Conservation (phyloP, 1,284 basidiomycete genomes). For the Irpex rosettiformis region DNA sequence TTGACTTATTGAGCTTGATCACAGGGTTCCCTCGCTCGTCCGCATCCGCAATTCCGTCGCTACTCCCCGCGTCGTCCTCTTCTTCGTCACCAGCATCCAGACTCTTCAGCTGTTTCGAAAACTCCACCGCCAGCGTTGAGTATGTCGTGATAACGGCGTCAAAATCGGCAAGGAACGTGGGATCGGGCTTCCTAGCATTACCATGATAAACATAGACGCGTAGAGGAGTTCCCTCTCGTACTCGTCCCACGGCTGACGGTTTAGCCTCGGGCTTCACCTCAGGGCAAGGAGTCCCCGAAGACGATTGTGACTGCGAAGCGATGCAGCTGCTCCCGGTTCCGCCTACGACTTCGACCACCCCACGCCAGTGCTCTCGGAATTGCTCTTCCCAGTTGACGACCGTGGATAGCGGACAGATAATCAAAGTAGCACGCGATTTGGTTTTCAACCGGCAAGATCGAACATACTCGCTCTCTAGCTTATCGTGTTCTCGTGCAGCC, state of each 20-base stretch:
- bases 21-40: conserved; percentile 69
- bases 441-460: conserved; percentile 72
- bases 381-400: conserved; percentile 99
- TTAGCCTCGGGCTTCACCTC: conserved; percentile 36
- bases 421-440: conserved; percentile 88
- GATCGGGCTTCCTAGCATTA: conserved; percentile 82
- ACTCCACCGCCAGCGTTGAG: conserved; percentile 93
- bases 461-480: conserved; percentile 61
- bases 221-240: conserved; percentile 51
- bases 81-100: conserved; percentile 55
- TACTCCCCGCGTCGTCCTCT: conserved; percentile 63
- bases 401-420: conserved; percentile 95
- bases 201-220: conserved; percentile 97
- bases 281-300: conserved; percentile 26
- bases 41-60: conserved; percentile 62
- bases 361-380: conserved; percentile 92
- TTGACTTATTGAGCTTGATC: conserved; percentile 49
- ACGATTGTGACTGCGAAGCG: conserved; percentile 16
- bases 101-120: conserved; percentile 81
- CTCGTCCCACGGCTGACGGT: conserved; percentile 22
- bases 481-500: conserved; percentile 60
- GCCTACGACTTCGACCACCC: conserved; percentile 79
- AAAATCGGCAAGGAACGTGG: conserved; percentile 84
- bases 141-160: conserved; percentile 99
- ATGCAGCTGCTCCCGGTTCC: conserved; percentile 36